phyloP scores from a whole-genome alignment of 2,329 filamentous ascomycete genomes.

The Trichoderma oligosporum region DNA sequence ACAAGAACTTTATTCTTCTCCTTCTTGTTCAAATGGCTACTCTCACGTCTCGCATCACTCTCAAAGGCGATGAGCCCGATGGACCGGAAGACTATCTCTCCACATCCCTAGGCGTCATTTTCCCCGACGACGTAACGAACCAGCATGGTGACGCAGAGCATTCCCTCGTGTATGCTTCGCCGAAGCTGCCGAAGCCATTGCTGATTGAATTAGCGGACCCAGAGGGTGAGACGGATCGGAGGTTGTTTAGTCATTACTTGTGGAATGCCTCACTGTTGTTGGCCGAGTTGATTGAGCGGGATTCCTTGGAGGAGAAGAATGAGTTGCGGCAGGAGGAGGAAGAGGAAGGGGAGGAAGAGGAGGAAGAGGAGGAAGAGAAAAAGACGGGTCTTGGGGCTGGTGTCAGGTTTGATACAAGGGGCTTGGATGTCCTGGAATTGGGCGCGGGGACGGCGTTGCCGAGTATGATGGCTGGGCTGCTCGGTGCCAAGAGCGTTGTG shows the following conservation, averaged over 20 bases:
- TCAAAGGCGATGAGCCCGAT: conserved; percentile 24
- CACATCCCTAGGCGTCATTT: conserved; percentile 58
- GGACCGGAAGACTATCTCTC: conserved; percentile 58
- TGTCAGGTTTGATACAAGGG: conserved; percentile 45
- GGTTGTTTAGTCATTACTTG: conserved; percentile 67
- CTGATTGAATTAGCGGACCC: conserved; percentile 47
- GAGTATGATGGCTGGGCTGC: conserved; percentile 46
- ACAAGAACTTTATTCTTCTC: too few relatives aligned
- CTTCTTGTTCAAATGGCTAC: conserved; percentile 35
- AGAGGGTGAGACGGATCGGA: conserved; percentile 49
- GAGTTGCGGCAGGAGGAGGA: not conserved
- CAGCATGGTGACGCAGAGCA: conserved; percentile 61
- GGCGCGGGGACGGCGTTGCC: conserved; percentile 62
- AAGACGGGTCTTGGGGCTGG: conserved; percentile 12
- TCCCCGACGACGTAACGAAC: conserved; percentile 63
- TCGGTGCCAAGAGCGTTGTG: conserved; percentile 49
- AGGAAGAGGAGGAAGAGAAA: conserved; percentile 15
- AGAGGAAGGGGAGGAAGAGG: not conserved
- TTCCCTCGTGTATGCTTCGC: conserved; percentile 56
- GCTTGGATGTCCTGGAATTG: conserved; percentile 57
- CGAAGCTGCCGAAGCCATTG: conserved; percentile 44
- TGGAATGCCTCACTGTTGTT: conserved; percentile 64
- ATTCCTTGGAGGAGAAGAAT: conserved; percentile 32
- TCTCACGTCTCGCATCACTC: conserved; percentile 37
- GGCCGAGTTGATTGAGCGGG: conserved; percentile 53